These are phyloP conservation scores for Lichtheimia ornata DNA, from an alignment of 371 early-diverging fungal species.

Conservation along the genomic window DNA sequence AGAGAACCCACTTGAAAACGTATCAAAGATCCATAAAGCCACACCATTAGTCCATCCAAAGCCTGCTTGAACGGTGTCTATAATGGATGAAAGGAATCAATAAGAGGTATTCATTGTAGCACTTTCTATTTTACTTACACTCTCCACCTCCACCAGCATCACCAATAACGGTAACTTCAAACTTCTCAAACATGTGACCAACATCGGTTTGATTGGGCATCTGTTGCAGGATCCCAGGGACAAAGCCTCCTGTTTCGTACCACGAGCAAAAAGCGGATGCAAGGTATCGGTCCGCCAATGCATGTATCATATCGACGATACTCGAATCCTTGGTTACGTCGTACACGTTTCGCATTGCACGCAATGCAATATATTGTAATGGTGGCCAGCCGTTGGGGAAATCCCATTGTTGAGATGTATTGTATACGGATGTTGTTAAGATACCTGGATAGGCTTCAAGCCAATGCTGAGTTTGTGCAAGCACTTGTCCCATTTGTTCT, in stretches of 20 bases:
- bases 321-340: slow-evolving; percentile 12
- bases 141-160: slow-evolving; percentile 80
- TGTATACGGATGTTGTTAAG: slow-evolving; percentile 62
- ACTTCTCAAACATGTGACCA: slow-evolving; percentile 86
- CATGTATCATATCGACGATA: slow-evolving; percentile 32
- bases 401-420: slow-evolving; percentile 86
- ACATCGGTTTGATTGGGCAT: slow-evolving; percentile 27
- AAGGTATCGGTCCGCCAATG: slow-evolving; percentile 65
- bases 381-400: slow-evolving; percentile 86
- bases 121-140: slow-evolving; percentile 31
- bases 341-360: slow-evolving; percentile 45
- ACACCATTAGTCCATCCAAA: slow-evolving; percentile 97
- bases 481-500: slow-evolving; percentile 22
- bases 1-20: slow-evolving; percentile 38
- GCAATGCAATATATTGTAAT: slow-evolving; percentile 55
- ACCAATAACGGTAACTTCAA: slow-evolving; percentile 61
- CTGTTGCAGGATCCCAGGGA: slow-evolving; percentile 42
- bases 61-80: slow-evolving; percentile 75
- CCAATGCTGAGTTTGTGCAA: slow-evolving; percentile 31
- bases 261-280: slow-evolving; percentile 71
- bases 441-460: slow-evolving; percentile 58
- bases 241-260: slow-evolving; percentile 68
- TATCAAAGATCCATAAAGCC: slow-evolving; percentile 65
- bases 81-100: background rate
- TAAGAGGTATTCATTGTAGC: background rate